Conservation (phyloP, 2,329 filamentous ascomycete genomes). For the Diaporthe batatas region DNA sequence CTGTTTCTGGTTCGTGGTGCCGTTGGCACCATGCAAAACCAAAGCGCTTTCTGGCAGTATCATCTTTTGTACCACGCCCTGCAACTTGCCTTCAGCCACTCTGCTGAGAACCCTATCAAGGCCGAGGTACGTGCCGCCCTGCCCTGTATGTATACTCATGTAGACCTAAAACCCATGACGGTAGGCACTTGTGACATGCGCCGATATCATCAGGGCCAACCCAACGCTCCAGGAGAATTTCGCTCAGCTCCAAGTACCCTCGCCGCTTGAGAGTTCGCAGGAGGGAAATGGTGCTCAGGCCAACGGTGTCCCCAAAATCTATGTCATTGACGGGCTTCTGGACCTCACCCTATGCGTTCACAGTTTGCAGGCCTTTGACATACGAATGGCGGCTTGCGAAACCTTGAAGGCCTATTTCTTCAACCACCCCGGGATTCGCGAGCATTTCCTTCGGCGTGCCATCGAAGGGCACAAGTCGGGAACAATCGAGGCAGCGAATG, state of each 20-base stretch:
- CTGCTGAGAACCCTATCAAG: slow-evolving; percentile 81
- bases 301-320: slow-evolving; percentile 74
- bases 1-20: slow-evolving; percentile 89
- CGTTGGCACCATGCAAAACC: slow-evolving; percentile 84
- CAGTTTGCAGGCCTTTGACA: slow-evolving; percentile 77
- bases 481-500: slow-evolving; percentile 87
- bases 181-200: slow-evolving; percentile 85
- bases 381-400: slow-evolving; percentile 86
- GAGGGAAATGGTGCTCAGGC: slow-evolving; percentile 57
- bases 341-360: slow-evolving; percentile 82
- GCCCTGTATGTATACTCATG: slow-evolving; percentile 36
- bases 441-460: slow-evolving; percentile 88
- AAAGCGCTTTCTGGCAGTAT: slow-evolving; percentile 86
- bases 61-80: slow-evolving; percentile 84
- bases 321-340: slow-evolving; percentile 93
- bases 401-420: slow-evolving; percentile 95
- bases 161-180: slow-evolving; percentile 38
- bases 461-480: slow-evolving; percentile 88
- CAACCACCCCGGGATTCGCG: slow-evolving; percentile 82
- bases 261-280: slow-evolving; percentile 61
- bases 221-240: slow-evolving; percentile 86
- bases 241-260: slow-evolving; percentile 84
- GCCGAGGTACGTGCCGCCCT: slow-evolving; percentile 71
- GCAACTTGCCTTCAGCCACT: slow-evolving; percentile 82
- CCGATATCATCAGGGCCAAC: slow-evolving; percentile 89